Evolutionary conservation across 495 filamentous ascomycete genomes (phyloP).

Genomic region (Penicillium riverlandense): DNA sequence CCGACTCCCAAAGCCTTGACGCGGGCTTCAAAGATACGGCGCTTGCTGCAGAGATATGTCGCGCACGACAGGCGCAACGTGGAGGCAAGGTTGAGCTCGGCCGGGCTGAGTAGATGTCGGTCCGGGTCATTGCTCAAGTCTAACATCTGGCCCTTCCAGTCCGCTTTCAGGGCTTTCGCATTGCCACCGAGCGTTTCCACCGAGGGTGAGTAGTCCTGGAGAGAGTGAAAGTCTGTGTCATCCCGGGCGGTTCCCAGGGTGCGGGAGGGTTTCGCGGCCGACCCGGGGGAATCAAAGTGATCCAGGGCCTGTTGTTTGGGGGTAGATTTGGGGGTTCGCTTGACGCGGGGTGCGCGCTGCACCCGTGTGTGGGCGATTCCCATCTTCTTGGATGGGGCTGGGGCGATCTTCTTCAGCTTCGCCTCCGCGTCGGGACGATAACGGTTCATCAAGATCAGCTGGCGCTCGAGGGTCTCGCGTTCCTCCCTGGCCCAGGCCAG

Average conservation of each 20-base stretch:
- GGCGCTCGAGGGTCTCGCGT: conserved; percentile 48
- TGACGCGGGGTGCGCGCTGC: conserved; percentile 30
- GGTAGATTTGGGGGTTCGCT: conserved; percentile 40
- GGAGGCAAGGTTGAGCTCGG: conserved; percentile 72
- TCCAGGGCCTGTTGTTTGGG: conserved; percentile 42
- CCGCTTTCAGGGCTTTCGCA: conserved; percentile 66
- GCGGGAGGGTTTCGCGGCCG: conserved; percentile 32
- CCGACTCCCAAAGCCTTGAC: conserved; percentile 58
- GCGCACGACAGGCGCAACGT: conserved; percentile 80
- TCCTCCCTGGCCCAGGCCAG: conserved; percentile 57
- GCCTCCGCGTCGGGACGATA: conserved; percentile 22
- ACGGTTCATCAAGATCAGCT: conserved; percentile 39
- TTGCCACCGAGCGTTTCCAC: conserved; percentile 56
- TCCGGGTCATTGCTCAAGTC: conserved; percentile 78
- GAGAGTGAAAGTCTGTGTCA: conserved; percentile 76
- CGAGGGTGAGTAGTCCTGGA: conserved; percentile 74
- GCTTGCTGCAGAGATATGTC: conserved; percentile 91
- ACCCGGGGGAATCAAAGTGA: conserved; percentile 32
- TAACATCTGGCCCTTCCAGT: conserved; percentile 78
- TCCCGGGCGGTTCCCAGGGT: conserved; percentile 59
- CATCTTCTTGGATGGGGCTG: conserved; percentile 32
- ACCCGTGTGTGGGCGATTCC: conserved; percentile 21
- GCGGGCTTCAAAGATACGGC: conserved; percentile 79
- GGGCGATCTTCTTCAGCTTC: conserved; percentile 41
- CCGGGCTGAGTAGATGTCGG: conserved; percentile 65